Conservation (phyloP, 768 basidiomycete species). For the Candolleomyces efflorescens region DNA sequence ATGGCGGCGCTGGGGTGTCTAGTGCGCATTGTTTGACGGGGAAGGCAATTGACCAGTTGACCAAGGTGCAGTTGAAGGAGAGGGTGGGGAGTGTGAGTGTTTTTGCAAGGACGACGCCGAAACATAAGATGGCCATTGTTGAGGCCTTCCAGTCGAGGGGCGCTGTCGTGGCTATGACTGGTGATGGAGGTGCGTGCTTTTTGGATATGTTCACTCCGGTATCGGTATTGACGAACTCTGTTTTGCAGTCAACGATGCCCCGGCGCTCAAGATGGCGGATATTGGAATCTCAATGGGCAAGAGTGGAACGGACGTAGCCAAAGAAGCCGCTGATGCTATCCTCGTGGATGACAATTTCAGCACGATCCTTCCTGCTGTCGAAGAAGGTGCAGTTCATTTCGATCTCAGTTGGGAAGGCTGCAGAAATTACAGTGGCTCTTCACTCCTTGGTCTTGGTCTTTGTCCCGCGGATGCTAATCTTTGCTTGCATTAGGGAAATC, state of each 20-base stretch:
- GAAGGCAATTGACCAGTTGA: constrained; percentile 81
- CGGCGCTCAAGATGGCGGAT: constrained; percentile 96
- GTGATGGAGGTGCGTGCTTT: constrained; percentile 74
- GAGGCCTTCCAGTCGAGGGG: constrained; percentile 90
- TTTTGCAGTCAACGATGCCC: constrained; percentile 83
- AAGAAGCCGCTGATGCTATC: constrained; percentile 96
- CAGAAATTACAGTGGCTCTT: background rate
- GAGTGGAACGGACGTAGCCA: constrained; percentile 97
- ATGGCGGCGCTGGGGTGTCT: constrained; percentile 29
- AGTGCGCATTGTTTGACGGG: constrained; percentile 65
- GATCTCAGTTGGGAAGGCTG: background rate
- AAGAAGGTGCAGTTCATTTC: constrained; percentile 62
- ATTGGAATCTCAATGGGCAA: constrained; percentile 98
- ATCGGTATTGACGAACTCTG: constrained; percentile 3
- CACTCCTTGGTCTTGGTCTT: constrained; percentile 7
- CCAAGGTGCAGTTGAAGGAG: constrained; percentile 75
- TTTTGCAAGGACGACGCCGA: constrained; percentile 93
- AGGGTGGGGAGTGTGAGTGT: constrained; percentile 79
- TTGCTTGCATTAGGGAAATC: constrained; percentile 65
- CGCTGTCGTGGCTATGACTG: constrained; percentile 94
- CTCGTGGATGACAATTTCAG: constrained; percentile 97
- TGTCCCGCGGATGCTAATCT: background rate
- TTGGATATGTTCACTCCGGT: background rate
- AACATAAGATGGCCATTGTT: constrained; percentile 97
- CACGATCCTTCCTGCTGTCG: constrained; percentile 90